Evolutionary conservation across 192 early-diverging fungal genomes (phyloP), one percentile per base, ranked within the genome.

Genomic region (Allomyces arbusculus): DNA sequence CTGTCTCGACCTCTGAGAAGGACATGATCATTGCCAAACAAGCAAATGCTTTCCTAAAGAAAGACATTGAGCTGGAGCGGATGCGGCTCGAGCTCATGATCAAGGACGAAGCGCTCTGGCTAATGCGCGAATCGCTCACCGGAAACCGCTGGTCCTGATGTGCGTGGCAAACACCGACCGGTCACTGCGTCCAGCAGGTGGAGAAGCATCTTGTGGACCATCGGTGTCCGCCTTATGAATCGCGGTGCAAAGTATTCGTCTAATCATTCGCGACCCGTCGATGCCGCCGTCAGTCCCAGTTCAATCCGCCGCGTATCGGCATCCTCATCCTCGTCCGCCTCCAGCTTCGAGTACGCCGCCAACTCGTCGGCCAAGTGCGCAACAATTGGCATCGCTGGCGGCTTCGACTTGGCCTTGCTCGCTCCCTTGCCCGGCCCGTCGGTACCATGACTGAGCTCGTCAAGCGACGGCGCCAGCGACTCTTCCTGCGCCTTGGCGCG

Each of bases 41-140:
- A 40, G 33, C 0, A 40, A 3, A 8, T 3, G 33, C 33, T 40
- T 7, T 40, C 33, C 33, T 0, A 7, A 28, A 28, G 22, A 62
- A 55, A 45, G 1, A 45, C 26, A 12, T 7, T 23, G 20, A 23
- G 24, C 28, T 7, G 24, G 10, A 28, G 28, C 24, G 55, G 45
- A 65, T 45, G 61, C 1, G 12, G 50, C 12, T 2, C 8, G 10
- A 23, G 23, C 65, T 58, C 23, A 19, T 67, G 61, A 62, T 71
- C 65, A 66, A 69, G 4, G 43, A 66, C 20, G n/a, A 67, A 65
- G 24, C 11, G 55, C 24, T 28, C 6, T 23, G 23, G 43, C 33
- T 1, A 19, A 23, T 24, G n/a, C 19, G 23, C 67, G 61, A 43
- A 67, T 67, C 71, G 68, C 67, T 70, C 70, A 43, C 65, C 44